phyloP scores from a whole-genome alignment of 2,329 filamentous ascomycete genomes.

The Aspergillus arachidicola region DNA sequence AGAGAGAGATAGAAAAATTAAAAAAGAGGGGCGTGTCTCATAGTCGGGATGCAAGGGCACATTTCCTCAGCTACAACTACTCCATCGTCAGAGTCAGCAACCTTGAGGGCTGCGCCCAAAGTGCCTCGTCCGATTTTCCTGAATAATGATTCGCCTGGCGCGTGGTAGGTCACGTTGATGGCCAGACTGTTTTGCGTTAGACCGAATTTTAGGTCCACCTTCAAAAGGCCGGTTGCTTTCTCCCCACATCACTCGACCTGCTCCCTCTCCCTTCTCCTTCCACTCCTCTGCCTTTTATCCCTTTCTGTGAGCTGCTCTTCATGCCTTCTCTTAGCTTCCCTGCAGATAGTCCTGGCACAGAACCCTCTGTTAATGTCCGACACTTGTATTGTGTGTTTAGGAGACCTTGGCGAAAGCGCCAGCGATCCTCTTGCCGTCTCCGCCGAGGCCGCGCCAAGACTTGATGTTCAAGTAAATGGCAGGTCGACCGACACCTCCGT shows the following conservation, averaged over 20 bases:
- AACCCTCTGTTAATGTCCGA: slow-evolving; percentile 59
- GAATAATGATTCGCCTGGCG: slow-evolving; percentile 19
- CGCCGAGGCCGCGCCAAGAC: slow-evolving; percentile 47
- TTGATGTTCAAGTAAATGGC: slow-evolving; percentile 36
- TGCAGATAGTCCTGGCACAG: slow-evolving; percentile 30
- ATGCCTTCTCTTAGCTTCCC: slow-evolving; percentile 40
- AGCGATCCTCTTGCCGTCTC: slow-evolving; percentile 51
- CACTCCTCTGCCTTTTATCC: slow-evolving; percentile 25
- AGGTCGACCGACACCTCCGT: slow-evolving; percentile 28
- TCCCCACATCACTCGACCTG: slow-evolving; percentile 34
- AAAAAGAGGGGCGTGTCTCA: slow-evolving; percentile 2
- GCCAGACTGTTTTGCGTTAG: slow-evolving; percentile 43
- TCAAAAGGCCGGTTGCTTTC: slow-evolving; percentile 43
- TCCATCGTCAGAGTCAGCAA: neutral
- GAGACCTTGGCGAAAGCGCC: slow-evolving; percentile 65
- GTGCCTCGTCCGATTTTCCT: slow-evolving; percentile 4
- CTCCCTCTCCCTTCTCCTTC: slow-evolving; percentile 27
- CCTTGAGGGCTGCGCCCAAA: slow-evolving; percentile 1
- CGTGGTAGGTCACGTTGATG: slow-evolving; percentile 39
- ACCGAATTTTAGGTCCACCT: slow-evolving; percentile 38
- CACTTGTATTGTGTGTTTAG: slow-evolving; percentile 72
- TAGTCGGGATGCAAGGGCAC: slow-evolving; percentile 8
- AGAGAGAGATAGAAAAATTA: neutral
- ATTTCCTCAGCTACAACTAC: neutral
- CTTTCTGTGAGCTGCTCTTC: slow-evolving; percentile 35